phyloP scores from a whole-genome alignment of 2,329 filamentous ascomycete genomes.

The Arthrobotrys pseudoclavata region DNA sequence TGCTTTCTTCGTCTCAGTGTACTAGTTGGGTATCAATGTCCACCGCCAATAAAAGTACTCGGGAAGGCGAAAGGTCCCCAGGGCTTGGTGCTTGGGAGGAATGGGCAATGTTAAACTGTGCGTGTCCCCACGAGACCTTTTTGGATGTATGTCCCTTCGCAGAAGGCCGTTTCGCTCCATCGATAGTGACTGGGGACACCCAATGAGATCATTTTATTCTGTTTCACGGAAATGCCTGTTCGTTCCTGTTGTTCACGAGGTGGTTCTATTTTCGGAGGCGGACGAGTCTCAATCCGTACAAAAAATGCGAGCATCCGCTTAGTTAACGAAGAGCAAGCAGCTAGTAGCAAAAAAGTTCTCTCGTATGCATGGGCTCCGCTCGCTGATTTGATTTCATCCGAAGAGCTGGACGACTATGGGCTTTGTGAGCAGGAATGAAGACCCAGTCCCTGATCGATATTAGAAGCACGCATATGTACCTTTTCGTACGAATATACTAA shows the following conservation, averaged over 20 bases:
- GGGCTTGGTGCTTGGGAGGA: constrained; percentile 31
- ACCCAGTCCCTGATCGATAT: constrained; percentile 31
- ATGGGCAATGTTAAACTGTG: constrained; percentile 31
- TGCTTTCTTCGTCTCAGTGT: constrained; percentile 16
- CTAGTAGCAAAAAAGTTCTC: constrained; percentile 35
- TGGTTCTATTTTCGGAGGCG: constrained; percentile 58
- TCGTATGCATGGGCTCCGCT: constrained; percentile 60
- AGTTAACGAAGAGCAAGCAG: constrained; percentile 42
- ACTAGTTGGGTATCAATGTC: constrained; percentile 12
- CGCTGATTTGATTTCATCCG: constrained; percentile 58
- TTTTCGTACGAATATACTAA: constrained; percentile 48
- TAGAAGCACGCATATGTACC: constrained; percentile 2
- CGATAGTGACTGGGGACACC: constrained; percentile 48
- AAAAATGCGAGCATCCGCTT: constrained; percentile 57
- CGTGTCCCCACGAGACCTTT: constrained; percentile 54
- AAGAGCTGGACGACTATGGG: constrained; percentile 25
- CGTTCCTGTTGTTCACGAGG: constrained; percentile 58
- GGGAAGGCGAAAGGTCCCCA: constrained; percentile 21
- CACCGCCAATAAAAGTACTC: constrained; percentile 12
- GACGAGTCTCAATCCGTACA: constrained; percentile 58
- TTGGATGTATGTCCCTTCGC: constrained; percentile 44
- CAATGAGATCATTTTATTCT: constrained; percentile 53
- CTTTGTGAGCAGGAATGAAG: constrained; percentile 5
- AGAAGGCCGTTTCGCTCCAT: constrained; percentile 49
- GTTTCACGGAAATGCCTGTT: constrained; percentile 59